Percentiles rank a stretch among this genome's conserved stretches.
phyloP scores from a whole-genome alignment of 1,139 yeast genomes.

The Pichia terricola region DNA sequence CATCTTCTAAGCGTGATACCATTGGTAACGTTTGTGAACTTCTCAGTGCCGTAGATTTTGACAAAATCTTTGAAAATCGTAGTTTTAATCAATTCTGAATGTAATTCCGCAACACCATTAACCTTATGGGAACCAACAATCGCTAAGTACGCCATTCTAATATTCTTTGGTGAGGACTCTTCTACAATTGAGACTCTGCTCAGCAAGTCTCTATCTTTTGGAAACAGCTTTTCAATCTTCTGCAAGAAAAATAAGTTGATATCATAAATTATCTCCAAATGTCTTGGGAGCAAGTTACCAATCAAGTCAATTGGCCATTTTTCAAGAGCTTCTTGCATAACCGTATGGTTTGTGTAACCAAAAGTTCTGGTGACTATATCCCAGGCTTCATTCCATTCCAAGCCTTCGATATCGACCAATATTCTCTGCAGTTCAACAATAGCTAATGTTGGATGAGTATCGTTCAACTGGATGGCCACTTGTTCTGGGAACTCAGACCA shows the following conservation, averaged over 20 bases:
- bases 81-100: slow-evolving; percentile 81
- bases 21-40: slow-evolving; percentile 86
- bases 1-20: slow-evolving; percentile 97
- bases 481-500: slow-evolving; percentile 82
- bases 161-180: slow-evolving; percentile 69
- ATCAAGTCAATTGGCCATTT: slow-evolving; percentile 88
- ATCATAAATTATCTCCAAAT: slow-evolving; percentile 82
- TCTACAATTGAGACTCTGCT: slow-evolving; percentile 75
- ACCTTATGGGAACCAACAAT: slow-evolving; percentile 89
- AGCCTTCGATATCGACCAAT: slow-evolving; percentile 71
- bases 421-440: slow-evolving; percentile 84
- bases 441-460: slow-evolving; percentile 91
- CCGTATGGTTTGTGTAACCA: slow-evolving; percentile 93
- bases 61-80: slow-evolving; percentile 91
- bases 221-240: slow-evolving; percentile 65
- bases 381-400: slow-evolving; percentile 85
- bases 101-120: slow-evolving; percentile 93
- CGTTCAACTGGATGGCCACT: slow-evolving; percentile 88
- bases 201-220: slow-evolving; percentile 56
- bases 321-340: slow-evolving; percentile 89
- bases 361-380: slow-evolving; percentile 68
- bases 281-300: slow-evolving; percentile 78
- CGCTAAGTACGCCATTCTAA: slow-evolving; percentile 89
- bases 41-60: slow-evolving; percentile 65
- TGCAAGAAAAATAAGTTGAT: slow-evolving; percentile 76